Percentiles rank a stretch among this genome's conserved stretches.
These are phyloP conservation scores for Nelumbo lutea DNA, from an alignment of 164 flowering plant genomes.

Conservation along the genomic window DNA sequence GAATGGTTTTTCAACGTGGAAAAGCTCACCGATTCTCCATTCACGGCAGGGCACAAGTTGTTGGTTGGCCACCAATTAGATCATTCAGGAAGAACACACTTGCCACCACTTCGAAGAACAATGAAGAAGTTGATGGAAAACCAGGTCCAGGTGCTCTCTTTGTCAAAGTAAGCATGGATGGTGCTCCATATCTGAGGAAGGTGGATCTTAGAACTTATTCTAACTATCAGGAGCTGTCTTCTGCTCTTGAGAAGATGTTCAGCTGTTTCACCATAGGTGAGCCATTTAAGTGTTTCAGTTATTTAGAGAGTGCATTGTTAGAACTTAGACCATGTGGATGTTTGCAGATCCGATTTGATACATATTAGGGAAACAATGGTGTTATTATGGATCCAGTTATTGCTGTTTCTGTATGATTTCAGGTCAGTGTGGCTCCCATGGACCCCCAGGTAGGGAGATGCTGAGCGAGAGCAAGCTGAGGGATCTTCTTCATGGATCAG, in stretches of 20 bases:
- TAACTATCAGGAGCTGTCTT: constrained; percentile 66
- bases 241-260: constrained; percentile 93
- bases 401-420: constrained; percentile 25
- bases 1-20: constrained; percentile 3
- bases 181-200: constrained; percentile 95
- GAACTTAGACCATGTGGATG: neutral
- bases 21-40: constrained; percentile 12
- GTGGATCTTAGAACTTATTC: constrained; percentile 76
- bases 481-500: constrained; percentile 87
- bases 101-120: constrained; percentile 73
- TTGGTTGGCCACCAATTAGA: constrained; percentile 98
- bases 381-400: constrained; percentile 20
- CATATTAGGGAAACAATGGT: neutral
- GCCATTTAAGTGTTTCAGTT: constrained; percentile 11
- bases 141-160: constrained; percentile 67
- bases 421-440: constrained; percentile 87
- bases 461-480: constrained; percentile 68
- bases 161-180: constrained; percentile 99
- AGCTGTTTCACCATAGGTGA: constrained; percentile 85
- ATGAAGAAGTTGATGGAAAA: constrained; percentile 83
- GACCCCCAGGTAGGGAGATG: constrained; percentile 53
- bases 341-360: neutral
- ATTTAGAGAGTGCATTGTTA: neutral
- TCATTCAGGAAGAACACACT: constrained; percentile 78
- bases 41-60: constrained; percentile 80